Percentiles rank a stretch among this genome's conserved stretches.
Evolutionary conservation across 495 filamentous ascomycete genomes (phyloP).

Genomic region (Elaphomyces granulatus): DNA sequence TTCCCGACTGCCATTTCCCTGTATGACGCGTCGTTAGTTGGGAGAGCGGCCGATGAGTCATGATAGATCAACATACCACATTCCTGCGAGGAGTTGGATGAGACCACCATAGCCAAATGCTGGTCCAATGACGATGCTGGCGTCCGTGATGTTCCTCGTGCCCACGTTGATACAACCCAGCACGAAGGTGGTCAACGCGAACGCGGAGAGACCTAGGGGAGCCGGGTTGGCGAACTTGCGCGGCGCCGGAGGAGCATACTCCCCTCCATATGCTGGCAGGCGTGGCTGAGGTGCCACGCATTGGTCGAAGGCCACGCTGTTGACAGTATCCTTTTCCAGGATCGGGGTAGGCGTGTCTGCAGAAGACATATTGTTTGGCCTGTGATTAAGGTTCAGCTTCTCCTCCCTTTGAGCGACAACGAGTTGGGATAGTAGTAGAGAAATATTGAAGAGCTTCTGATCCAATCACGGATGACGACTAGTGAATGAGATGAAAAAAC

Average conservation of each 20-base stretch:
- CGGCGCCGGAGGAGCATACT: constrained; percentile 58
- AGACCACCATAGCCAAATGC: constrained; percentile 78
- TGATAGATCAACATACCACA: constrained; percentile 61
- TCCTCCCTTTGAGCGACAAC: too few relatives aligned
- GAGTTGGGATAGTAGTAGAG: too few relatives aligned
- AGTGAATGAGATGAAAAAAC: too few relatives aligned
- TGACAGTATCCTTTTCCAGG: too few relatives aligned
- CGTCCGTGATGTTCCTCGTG: constrained; percentile 40
- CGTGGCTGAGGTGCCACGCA: too few relatives aligned
- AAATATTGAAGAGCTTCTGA: too few relatives aligned
- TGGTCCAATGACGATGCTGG: constrained; percentile 55
- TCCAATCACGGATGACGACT: too few relatives aligned
- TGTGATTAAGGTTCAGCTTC: too few relatives aligned
- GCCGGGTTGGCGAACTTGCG: constrained; percentile 84
- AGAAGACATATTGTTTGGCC: too few relatives aligned
- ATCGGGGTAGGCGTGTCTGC: too few relatives aligned
- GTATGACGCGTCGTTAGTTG: neutral
- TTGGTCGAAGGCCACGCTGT: too few relatives aligned
- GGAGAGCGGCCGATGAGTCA: neutral
- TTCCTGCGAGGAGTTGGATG: constrained; percentile 84
- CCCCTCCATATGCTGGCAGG: constrained; percentile 81
- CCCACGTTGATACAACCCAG: constrained; percentile 73
- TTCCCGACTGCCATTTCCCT: constrained; percentile 99
- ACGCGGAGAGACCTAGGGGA: constrained; percentile 73
- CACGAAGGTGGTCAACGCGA: constrained; percentile 93